Base-by-base conservation (phyloP, 441 rosid species). In the Erysimum cheiri region DNA sequence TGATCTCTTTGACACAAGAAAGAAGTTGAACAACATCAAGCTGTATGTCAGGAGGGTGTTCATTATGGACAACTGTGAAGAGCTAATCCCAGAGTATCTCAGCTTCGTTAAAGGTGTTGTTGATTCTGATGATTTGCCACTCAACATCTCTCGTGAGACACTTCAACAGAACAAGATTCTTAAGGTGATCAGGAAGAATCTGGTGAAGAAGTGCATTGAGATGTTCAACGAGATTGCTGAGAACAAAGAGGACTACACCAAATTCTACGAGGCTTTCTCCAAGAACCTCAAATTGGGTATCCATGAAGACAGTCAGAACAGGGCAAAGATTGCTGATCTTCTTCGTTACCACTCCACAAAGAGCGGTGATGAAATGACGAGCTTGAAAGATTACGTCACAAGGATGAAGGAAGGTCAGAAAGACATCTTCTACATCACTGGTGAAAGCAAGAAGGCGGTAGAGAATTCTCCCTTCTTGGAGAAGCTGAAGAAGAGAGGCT, bases 11-110 rank as follows among this genome's bases (percentile, higher is more conserved):
- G 89, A 85, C 75, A 85, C 87, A 0, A 83, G 73, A 17, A 83
- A 85, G 82, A 83, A 85, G 74, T 13, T 76, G 66, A 85, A 85
- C 87, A 85, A 85, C 78, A 85, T 85, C 75, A 85, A 85, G 82
- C 59, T 85, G 6, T 85, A 85, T 55, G 89, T 85, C 2, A 77
- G 87, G 64, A 81, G 89, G 54, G 87, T 85, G 40, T 85, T 85
- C 56, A 83, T 85, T n/a, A 85, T 85, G 89, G 89, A 85, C 78
- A 85, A 83, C 58, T 85, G 89, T 41, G 89, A 83, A 33, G 89
- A 85, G 60, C 67, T 85, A 0, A 85, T 85, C 37, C 87, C 87
- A 0, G 89, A 83, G 74, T 85, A 83, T 22, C 87, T 85, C 6
- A 44, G 85, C 44, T 85, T 85, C 3, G 81, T 85, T 5, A 85